Conservation (phyloP, 306 rosid genomes). For the Medicago lupulina region DNA sequence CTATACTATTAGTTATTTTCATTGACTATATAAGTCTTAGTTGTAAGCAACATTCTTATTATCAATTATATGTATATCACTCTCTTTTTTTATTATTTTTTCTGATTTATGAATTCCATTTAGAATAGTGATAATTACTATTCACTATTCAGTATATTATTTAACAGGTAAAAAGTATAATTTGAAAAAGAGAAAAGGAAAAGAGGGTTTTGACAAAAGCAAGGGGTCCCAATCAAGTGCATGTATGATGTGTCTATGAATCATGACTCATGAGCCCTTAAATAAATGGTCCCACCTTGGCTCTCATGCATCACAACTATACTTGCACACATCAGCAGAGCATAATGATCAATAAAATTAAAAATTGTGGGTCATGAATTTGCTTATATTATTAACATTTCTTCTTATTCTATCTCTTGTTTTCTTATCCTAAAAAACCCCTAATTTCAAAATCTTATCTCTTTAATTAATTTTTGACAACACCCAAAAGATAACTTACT, state of each 20-base stretch:
- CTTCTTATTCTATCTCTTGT: slow-evolving; percentile 11
- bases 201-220: slow-evolving; percentile 41
- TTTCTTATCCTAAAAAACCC: slow-evolving; percentile 25
- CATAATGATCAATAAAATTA: slow-evolving; percentile 40
- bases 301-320: slow-evolving; percentile 54
- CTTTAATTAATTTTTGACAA: slow-evolving; percentile 22
- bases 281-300: slow-evolving; percentile 49
- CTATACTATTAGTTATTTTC: too few relatives aligned
- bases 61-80: too few relatives aligned
- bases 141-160: neutral
- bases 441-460: slow-evolving; percentile 16
- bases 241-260: slow-evolving; percentile 53
- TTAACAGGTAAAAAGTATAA: slow-evolving; percentile 29
- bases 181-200: slow-evolving; percentile 30
- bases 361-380: slow-evolving; percentile 6
- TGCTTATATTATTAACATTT: neutral
- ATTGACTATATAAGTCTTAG: too few relatives aligned
- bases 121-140: neutral
- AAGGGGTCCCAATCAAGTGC: slow-evolving; percentile 55
- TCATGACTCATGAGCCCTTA: slow-evolving; percentile 50
- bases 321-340: slow-evolving; percentile 44
- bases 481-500: slow-evolving; percentile 41
- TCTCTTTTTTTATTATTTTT: too few relatives aligned
- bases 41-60: too few relatives aligned
- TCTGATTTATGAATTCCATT: neutral